phyloP scores from a whole-genome alignment of 805 yeast genomes.

The Metschnikowia corniflorae region DNA sequence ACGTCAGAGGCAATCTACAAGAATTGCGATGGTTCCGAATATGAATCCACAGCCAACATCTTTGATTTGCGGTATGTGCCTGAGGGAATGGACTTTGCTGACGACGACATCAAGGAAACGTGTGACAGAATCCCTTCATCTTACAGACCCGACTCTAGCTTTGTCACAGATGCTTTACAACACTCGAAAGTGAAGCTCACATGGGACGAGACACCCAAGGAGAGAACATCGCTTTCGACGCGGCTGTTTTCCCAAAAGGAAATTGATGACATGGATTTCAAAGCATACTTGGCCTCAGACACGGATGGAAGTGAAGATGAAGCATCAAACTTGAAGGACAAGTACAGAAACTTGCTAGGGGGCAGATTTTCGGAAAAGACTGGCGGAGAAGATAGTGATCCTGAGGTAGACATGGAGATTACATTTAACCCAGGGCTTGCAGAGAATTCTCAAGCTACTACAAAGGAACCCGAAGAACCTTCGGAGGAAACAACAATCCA shows the following conservation, averaged over 20 bases:
- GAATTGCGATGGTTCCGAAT: conserved; percentile 92
- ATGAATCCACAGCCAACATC: conserved; percentile 90
- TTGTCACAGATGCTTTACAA: conserved; percentile 93
- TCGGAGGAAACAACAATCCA: conserved; percentile 73
- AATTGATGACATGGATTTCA: conserved; percentile 84
- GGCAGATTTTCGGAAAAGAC: conserved; percentile 34
- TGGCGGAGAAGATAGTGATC: conserved; percentile 40
- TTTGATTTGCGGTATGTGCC: conserved; percentile 93
- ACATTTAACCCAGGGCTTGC: conserved; percentile 88
- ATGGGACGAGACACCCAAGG: conserved; percentile 98
- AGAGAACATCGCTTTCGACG: conserved; percentile 69
- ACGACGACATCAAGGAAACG: conserved; percentile 67
- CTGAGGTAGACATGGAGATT: conserved; percentile 89
- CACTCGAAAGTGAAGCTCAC: conserved; percentile 94
- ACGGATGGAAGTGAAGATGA: conserved; percentile 41
- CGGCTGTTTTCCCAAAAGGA: conserved; percentile 86
- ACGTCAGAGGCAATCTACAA: conserved; percentile 77
- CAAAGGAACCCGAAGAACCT: conserved; percentile 40
- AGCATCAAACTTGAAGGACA: conserved; percentile 41
- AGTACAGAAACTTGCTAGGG: conserved; percentile 59
- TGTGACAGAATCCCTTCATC: conserved; percentile 70
- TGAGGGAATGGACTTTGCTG: conserved; percentile 81
- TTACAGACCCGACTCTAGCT: conserved; percentile 70
- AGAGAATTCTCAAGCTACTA: conserved; percentile 22
- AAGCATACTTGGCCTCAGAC: conserved; percentile 79